These are phyloP conservation scores for Cyanidium caldarium DNA, from an alignment of 23 red algal genomes.

Conservation along the genomic window DNA sequence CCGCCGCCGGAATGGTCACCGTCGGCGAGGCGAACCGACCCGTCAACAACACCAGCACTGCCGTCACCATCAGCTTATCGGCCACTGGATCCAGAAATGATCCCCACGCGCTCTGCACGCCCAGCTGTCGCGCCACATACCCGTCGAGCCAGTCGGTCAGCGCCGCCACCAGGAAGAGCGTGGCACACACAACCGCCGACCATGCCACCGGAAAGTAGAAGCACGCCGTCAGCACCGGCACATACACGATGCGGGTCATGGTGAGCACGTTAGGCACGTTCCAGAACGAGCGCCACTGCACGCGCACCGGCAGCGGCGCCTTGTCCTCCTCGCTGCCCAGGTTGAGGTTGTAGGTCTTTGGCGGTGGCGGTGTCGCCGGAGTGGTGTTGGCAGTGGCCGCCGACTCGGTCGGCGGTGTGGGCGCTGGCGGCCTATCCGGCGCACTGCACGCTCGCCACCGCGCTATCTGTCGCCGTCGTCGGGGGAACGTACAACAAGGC, in stretches of 20 bases:
- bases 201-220: slow-evolving; percentile 13
- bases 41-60: slow-evolving; percentile 36
- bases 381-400: too few relatives aligned
- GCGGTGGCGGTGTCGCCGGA: too few relatives aligned
- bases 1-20: slow-evolving; percentile 3
- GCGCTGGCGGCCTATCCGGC: too few relatives aligned
- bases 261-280: slow-evolving; percentile 58
- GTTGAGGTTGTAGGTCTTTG: not conserved
- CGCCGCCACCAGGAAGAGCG: slow-evolving; percentile 43
- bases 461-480: too few relatives aligned
- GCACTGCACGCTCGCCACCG: too few relatives aligned
- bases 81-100: slow-evolving; percentile 95
- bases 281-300: not conserved
- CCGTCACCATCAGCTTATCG: slow-evolving; percentile 84
- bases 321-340: not conserved
- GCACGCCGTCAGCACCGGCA: slow-evolving; percentile 26
- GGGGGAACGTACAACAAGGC: too few relatives aligned
- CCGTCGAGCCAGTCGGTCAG: slow-evolving; percentile 85
- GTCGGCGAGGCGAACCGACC: not conserved
- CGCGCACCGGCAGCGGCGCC: not conserved
- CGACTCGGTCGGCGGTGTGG: too few relatives aligned
- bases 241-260: slow-evolving; percentile 26
- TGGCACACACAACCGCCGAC: slow-evolving; percentile 3
- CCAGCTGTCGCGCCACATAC: slow-evolving; percentile 66
- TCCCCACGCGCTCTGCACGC: slow-evolving; percentile 31